phyloP scores from a whole-genome alignment of 2,329 filamentous ascomycete species.

The Cytospora chrysosperma region DNA sequence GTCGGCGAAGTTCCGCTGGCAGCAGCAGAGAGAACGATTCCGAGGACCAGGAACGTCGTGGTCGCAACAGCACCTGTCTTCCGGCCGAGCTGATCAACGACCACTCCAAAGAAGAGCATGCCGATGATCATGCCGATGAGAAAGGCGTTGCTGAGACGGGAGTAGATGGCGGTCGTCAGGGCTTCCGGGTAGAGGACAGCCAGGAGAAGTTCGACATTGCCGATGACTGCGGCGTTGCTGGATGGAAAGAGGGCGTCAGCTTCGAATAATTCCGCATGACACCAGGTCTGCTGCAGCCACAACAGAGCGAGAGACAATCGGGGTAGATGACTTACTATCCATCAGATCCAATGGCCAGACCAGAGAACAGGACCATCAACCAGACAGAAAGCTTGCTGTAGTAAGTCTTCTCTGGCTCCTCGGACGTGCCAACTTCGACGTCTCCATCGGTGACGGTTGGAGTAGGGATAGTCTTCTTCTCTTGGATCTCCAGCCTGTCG shows the following conservation, averaged over 20 bases:
- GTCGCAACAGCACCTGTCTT: slow-evolving; percentile 23
- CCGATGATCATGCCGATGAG: slow-evolving; percentile 55
- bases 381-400: slow-evolving; percentile 43
- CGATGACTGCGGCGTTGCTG: slow-evolving; percentile 45
- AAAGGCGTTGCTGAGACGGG: slow-evolving; percentile 54
- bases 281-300: too few relatives aligned
- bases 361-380: slow-evolving; percentile 45
- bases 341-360: slow-evolving; percentile 46
- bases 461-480: slow-evolving; percentile 6
- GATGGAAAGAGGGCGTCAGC: background rate
- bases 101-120: slow-evolving; percentile 52
- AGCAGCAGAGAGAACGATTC: slow-evolving; percentile 46
- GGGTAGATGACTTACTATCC: slow-evolving; percentile 36
- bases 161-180: slow-evolving; percentile 44
- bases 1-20: slow-evolving; percentile 38
- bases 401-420: slow-evolving; percentile 16
- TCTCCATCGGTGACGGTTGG: slow-evolving; percentile 6
- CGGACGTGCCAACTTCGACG: slow-evolving; percentile 8
- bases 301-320: background rate
- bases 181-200: slow-evolving; percentile 42
- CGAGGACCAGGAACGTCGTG: slow-evolving; percentile 43
- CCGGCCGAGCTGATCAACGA: slow-evolving; percentile 37
- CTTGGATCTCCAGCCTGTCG: slow-evolving; percentile 1
- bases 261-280: too few relatives aligned
- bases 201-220: slow-evolving; percentile 44